Evolutionary conservation across 192 early-diverging fungal species (phyloP), one percentile per base, ranked within the genome.

Genomic region (Coemansia nantahalensis): DNA sequence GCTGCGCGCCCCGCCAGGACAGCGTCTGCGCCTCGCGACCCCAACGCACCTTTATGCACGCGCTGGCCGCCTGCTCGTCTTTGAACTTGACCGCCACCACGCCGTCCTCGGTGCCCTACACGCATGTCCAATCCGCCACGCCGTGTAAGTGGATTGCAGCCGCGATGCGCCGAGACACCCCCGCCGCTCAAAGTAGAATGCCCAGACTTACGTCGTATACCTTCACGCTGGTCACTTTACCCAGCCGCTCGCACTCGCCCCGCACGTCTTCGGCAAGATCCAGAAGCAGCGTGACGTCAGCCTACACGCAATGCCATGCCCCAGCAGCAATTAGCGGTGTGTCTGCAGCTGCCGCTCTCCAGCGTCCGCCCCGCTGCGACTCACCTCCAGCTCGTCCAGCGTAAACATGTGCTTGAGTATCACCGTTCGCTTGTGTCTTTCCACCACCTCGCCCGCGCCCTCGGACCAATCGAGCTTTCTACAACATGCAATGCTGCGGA

Each of bases 381-480:
- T 26, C 81, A 86, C 88, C 77, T 97, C 90, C 1, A 99, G 58
- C 67, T 99, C 93, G 34, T 85, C 59, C 15, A 84, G 55, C 5
- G 90, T 90, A 62, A 94, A 99, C 94, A 99, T 97, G 62, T 94
- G 79, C 68, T 95, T 95, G 28, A 99, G 68, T 40, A 99, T 88
- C 10, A 97, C 92, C 28, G 91, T 86, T 42, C 87, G 89, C 39
- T 62, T 65, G 53, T 86, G 86, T 56, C 89, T 84, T 12, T 91
- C 91, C 2, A 83, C 69, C 40, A 89, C 86, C 28, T 81, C 84
- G 30, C 70, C 64, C 39, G 82, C 79, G 12, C 84, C 83, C 31
- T 98, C 94, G 53, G 84, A 80, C 96, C 96, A 98, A 56, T 90
- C 92, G 31, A 98, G 77, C 56, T 91, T 89, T 23, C 53, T 55